Base-by-base conservation (phyloP, 345 rosid genomes). In the Bruguiera sexangula region DNA sequence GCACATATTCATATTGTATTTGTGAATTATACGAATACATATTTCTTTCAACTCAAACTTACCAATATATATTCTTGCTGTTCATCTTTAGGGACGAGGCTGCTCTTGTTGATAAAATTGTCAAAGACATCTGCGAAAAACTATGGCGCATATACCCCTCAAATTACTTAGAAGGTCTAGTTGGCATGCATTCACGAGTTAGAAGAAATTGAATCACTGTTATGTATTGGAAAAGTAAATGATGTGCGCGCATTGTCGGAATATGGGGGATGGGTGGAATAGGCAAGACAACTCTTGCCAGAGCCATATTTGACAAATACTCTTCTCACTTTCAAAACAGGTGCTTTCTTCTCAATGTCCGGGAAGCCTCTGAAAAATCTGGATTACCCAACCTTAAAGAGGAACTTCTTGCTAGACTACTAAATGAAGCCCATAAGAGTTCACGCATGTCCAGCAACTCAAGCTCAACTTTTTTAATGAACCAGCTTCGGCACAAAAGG, bases 201-300 rank as follows among this genome's bases (percentile, higher is more conserved):
- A n/a, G 22, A 63, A 21, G 20, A 30, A 53, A 2, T 78, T 9
- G 22, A 39, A 34, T 13, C 0, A 9, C 1, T 50, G 34, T 31
- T 72, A 11, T 19, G 22, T 4, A 9, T 30, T 19, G 68, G 9
- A 0, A 18, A 37, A 0, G 10, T 43, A 2, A 1, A 43, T 11
- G 48, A 55, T 0, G 73, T 62, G 16, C 31, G 16, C 31, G 65
- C 3, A 6, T 60, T 8, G 37, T 73, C 30, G 81, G 75, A 21
- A 66, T 78, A 30, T 74, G 71, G 0, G 78, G 78, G 1, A 70
- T 78, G 36, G 67, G 71, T 22, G 81, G 78, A 3, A 18, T 74
- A 5, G 75, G 78, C 26, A 74, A 78, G 59, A 78, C 81, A 5
- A 70, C 79, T 8, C 19, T 78, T 56, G 81, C 72, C 7, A 21